Evolutionary conservation across 2,329 filamentous ascomycete genomes (phyloP).

Genomic region (Paracamarosporium sp.): DNA sequence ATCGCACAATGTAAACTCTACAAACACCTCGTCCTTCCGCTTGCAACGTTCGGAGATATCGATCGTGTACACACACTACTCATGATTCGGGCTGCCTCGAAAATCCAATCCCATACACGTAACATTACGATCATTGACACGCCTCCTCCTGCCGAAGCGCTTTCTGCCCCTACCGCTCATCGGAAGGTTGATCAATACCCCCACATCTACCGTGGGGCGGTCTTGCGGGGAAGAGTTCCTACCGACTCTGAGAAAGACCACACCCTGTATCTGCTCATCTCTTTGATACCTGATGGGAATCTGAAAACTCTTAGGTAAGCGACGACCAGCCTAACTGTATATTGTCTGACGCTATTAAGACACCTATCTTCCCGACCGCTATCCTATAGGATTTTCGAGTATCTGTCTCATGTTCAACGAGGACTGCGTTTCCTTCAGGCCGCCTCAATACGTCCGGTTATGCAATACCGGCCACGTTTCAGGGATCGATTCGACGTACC

Average conservation of each 20-base stretch:
- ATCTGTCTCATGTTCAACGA: background rate
- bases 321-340: background rate
- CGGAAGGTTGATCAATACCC: no score
- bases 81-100: background rate
- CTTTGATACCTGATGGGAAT: background rate
- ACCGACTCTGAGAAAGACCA: background rate
- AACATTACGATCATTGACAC: background rate
- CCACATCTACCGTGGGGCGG: no score
- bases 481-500: background rate
- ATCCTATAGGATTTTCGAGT: background rate
- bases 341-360: background rate
- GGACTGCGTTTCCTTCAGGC: background rate
- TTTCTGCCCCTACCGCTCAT: background rate
- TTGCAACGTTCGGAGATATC: background rate
- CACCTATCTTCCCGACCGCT: background rate
- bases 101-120: background rate
- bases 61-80: background rate
- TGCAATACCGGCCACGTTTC: background rate
- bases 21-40: background rate
- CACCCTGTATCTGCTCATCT: background rate
- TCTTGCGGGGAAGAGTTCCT: background rate
- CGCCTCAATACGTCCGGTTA: background rate
- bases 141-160: background rate
- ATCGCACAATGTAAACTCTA: background rate
- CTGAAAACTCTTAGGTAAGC: background rate